phyloP scores from a whole-genome alignment of 371 early-diverging fungal genomes.

The Apophysomyces ossiformis region DNA sequence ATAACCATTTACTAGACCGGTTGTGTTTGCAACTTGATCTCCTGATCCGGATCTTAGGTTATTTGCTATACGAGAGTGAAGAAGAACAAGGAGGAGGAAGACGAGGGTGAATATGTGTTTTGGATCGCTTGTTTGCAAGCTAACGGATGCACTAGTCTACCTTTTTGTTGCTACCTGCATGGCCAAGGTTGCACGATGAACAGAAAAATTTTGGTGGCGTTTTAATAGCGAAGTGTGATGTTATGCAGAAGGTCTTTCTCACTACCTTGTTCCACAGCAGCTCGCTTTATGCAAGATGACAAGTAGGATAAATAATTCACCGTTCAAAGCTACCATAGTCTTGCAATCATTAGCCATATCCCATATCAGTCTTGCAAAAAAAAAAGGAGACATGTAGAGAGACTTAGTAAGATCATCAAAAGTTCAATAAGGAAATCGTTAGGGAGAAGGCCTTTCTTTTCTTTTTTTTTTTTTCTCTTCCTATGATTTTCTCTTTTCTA shows the following conservation, averaged over 20 bases:
- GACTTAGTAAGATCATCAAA: neutral
- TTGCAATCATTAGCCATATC: no score
- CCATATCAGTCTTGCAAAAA: neutral
- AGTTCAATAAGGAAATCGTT: neutral
- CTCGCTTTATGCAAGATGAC: neutral
- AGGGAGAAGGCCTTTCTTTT: neutral
- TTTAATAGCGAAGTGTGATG: slow-evolving; percentile 2
- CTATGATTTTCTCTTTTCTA: neutral
- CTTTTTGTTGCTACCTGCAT: slow-evolving; percentile 11
- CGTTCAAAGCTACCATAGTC: no score
- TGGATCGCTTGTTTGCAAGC: neutral
- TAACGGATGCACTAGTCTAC: slow-evolving; percentile 1
- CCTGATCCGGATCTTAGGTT: slow-evolving; percentile 2
- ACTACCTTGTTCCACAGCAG: neutral
- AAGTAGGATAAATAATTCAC: neutral
- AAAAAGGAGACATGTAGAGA: neutral
- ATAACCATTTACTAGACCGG: neutral
- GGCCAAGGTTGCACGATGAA: slow-evolving; percentile 3
- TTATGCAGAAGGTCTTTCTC: neutral
- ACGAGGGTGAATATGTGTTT: neutral
- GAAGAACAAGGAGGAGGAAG: neutral
- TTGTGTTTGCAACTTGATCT: slow-evolving; percentile 8
- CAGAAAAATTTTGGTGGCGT: neutral
- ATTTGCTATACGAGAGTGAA: neutral
- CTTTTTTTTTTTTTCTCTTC: neutral